phyloP scores from a whole-genome alignment of 31 red algal species.

The Asparagopsis taxiformis region DNA sequence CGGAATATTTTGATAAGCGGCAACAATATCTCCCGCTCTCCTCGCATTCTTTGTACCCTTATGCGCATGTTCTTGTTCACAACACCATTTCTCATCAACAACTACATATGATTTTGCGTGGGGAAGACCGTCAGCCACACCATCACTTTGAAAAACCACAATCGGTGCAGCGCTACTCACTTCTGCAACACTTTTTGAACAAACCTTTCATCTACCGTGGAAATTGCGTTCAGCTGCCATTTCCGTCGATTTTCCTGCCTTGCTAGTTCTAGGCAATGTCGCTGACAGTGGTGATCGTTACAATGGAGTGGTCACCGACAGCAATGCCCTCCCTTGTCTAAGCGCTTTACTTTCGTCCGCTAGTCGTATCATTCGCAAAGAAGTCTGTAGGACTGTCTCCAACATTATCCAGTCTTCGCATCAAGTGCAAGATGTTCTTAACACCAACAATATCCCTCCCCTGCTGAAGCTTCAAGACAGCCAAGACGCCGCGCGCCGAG shows the following conservation, averaged over 20 bases:
- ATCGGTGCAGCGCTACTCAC: neutral
- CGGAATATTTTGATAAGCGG: no score
- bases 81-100: no score
- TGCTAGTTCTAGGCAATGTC: slow-evolving; percentile 97
- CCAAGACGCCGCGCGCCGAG: slow-evolving; percentile 83
- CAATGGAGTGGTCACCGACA: slow-evolving; percentile 96
- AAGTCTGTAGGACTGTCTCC: slow-evolving; percentile 97
- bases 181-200: neutral
- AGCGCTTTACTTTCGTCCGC: slow-evolving; percentile 70
- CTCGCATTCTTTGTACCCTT: no score
- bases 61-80: no score
- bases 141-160: neutral
- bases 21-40: no score
- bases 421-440: slow-evolving; percentile 91
- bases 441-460: slow-evolving; percentile 85
- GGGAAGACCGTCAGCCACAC: no score
- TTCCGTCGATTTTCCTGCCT: slow-evolving; percentile 80
- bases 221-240: slow-evolving; percentile 55
- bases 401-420: slow-evolving; percentile 98
- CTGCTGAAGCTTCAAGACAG: slow-evolving; percentile 73
- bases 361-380: slow-evolving; percentile 87
- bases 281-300: slow-evolving; percentile 96
- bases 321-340: slow-evolving; percentile 84
- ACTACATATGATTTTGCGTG: no score
- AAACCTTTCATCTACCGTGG: neutral